Evolutionary conservation across 768 basidiomycete species (phyloP).

Genomic region (Kwoniella dendrophila): DNA sequence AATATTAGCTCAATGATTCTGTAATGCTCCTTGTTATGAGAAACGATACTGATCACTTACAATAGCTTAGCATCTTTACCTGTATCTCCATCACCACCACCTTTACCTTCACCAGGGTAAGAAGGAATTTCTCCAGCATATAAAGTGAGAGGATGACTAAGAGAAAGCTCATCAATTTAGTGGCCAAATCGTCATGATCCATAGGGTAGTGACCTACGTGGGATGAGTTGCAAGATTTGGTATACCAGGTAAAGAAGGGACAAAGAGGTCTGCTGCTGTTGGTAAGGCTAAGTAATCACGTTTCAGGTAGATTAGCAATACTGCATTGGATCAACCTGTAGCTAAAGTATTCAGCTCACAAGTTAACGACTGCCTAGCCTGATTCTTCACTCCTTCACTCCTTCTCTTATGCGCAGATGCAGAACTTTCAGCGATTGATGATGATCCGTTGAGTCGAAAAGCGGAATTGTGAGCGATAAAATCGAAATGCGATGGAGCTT

Average conservation of each 20-base stretch:
- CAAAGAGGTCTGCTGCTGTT: constrained; percentile 55
- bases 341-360: neutral
- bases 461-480: constrained; percentile 3
- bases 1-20: neutral
- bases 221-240: constrained; percentile 52
- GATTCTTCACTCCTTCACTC: neutral
- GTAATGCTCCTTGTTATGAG: neutral
- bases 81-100: constrained; percentile 51
- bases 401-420: constrained; percentile 2
- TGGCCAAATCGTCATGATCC: neutral
- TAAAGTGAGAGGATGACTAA: constrained; percentile 54
- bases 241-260: constrained; percentile 54
- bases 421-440: constrained; percentile 12
- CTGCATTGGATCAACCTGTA: too few relatives aligned
- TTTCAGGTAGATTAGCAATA: too few relatives aligned
- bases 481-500: neutral
- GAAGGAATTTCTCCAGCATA: constrained; percentile 54
- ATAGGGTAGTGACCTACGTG: constrained; percentile 36
- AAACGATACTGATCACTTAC: constrained; percentile 34
- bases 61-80: constrained; percentile 54
- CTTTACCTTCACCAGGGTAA: constrained; percentile 50
- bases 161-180: neutral
- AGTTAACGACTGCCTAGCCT: neutral
- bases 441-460: neutral
- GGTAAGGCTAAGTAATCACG: constrained; percentile 29